Percentiles rank a stretch among this genome's conserved stretches.
Conservation (phyloP, 345 rosid species). For the Salix udensis region DNA sequence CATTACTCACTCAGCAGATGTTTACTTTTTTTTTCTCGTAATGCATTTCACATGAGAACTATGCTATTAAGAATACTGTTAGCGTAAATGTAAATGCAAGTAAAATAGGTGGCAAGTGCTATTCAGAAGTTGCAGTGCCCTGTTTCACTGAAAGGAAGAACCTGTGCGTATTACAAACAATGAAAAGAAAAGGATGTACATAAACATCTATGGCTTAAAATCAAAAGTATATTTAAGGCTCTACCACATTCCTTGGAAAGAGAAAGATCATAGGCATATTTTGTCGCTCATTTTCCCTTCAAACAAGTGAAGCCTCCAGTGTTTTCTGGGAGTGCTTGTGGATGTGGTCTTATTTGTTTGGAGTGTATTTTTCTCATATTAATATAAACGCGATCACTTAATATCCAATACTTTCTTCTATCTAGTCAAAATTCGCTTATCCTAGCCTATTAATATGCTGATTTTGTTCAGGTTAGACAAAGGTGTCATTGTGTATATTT, state of each 20-base stretch:
- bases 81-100: background rate
- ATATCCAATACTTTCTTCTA: background rate
- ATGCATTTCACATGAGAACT: background rate
- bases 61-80: background rate
- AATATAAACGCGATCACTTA: background rate
- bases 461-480: constrained; percentile 73
- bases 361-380: background rate
- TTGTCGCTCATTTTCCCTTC: background rate
- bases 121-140: background rate
- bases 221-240: background rate
- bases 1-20: background rate
- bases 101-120: background rate
- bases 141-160: background rate
- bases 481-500: constrained; percentile 89
- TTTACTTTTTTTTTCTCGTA: too few species aligned
- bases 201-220: background rate
- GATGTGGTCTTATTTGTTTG: background rate
- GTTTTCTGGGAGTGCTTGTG: background rate
- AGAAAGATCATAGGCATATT: background rate
- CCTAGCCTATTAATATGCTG: background rate
- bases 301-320: background rate
- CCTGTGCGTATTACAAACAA: background rate
- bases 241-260: background rate
- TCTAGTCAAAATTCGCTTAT: background rate
- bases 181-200: too few species aligned